A percentile compares a stretch with the other conserved stretches of the same genome.
These are phyloP conservation scores for Rhododendron simsii DNA, from an alignment of 148 eudicot genomes.

Conservation along the genomic window DNA sequence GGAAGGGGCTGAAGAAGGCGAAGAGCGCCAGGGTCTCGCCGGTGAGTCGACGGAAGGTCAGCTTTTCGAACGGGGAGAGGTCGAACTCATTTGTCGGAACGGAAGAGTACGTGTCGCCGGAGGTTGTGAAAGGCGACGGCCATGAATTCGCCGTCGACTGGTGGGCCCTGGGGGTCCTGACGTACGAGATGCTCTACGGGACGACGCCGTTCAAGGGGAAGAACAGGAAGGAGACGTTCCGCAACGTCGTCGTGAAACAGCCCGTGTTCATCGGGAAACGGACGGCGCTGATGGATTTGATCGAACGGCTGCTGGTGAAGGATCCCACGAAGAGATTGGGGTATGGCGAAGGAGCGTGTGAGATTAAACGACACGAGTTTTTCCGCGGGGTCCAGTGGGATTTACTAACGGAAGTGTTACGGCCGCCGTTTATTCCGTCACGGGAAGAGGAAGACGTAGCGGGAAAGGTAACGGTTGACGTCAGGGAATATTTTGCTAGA, in stretches of 20 bases:
- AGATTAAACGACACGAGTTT: slow-evolving; percentile 64
- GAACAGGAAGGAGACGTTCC: slow-evolving; percentile 66
- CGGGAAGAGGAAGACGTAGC: slow-evolving; percentile 15
- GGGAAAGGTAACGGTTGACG: slow-evolving; percentile 20
- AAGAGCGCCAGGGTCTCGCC: slow-evolving; percentile 71
- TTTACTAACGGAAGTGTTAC: slow-evolving; percentile 51
- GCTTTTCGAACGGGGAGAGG: slow-evolving; percentile 34
- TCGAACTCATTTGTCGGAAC: slow-evolving; percentile 78
- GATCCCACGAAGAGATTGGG: slow-evolving; percentile 67
- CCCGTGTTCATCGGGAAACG: slow-evolving; percentile 51
- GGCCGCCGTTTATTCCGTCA: slow-evolving; percentile 75
- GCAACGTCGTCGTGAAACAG: slow-evolving; percentile 35
- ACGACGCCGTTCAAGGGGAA: slow-evolving; percentile 75
- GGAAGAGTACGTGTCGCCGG: slow-evolving; percentile 84
- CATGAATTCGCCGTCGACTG: slow-evolving; percentile 84
- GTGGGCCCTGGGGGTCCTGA: slow-evolving; percentile 79
- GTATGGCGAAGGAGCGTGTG: slow-evolving; percentile 51
- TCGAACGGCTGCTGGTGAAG: slow-evolving; percentile 59
- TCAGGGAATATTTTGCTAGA: slow-evolving; percentile 50
- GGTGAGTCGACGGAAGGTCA: slow-evolving; percentile 29
- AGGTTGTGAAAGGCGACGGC: slow-evolving; percentile 64
- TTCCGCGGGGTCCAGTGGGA: slow-evolving; percentile 77
- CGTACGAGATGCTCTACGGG: slow-evolving; percentile 86
- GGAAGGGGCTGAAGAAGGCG: slow-evolving; percentile 27
- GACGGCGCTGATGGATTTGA: slow-evolving; percentile 51